Percentiles rank a stretch among this genome's conserved stretches.
These are phyloP conservation scores for Penicillium pancosmium DNA, from an alignment of 495 filamentous ascomycete genomes.

Conservation along the genomic window DNA sequence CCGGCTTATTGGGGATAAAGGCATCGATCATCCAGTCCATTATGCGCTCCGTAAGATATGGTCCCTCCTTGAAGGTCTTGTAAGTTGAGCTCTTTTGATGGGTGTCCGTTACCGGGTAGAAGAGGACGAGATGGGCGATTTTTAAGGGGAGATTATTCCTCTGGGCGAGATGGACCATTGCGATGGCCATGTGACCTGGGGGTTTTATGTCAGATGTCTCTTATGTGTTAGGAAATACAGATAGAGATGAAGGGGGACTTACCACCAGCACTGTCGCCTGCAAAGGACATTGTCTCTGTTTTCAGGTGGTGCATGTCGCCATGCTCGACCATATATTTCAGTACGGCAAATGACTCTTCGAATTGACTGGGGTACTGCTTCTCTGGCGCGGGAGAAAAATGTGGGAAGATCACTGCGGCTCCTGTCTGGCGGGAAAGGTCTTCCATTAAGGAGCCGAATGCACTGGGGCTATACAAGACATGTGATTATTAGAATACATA, in stretches of 20 bases:
- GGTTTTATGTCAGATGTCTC: conserved; percentile 1
- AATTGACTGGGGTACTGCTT: conserved; percentile 11
- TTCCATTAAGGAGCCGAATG: conserved; percentile 5
- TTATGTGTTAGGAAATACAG: not conserved
- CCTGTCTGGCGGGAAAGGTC: conserved; percentile 3
- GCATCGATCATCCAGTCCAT: conserved; percentile 8
- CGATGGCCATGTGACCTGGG: conserved; percentile 8
- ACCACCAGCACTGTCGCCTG: conserved; percentile 7
- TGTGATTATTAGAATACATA: not conserved
- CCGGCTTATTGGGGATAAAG: conserved; percentile 1
- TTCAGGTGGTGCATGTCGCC: not conserved
- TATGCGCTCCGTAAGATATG: conserved; percentile 4
- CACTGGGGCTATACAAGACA: not conserved
- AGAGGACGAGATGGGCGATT: conserved; percentile 1
- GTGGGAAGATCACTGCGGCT: conserved; percentile 4
- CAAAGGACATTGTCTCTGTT: conserved; percentile 2
- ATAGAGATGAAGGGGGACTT: not conserved
- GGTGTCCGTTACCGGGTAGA: conserved; percentile 6
- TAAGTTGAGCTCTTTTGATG: conserved; percentile 5
- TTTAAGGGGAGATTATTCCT: not conserved
- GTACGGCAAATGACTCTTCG: conserved; percentile 4
- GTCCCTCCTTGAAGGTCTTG: not conserved
- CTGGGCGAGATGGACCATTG: conserved; percentile 5
- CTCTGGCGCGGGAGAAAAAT: conserved; percentile 3
- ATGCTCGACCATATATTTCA: conserved; percentile 6